A percentile compares a stretch with the other conserved stretches of the same genome.
Evolutionary conservation across 129 eudicot genomes (phyloP).

Genomic region (Erigeron canadensis): DNA sequence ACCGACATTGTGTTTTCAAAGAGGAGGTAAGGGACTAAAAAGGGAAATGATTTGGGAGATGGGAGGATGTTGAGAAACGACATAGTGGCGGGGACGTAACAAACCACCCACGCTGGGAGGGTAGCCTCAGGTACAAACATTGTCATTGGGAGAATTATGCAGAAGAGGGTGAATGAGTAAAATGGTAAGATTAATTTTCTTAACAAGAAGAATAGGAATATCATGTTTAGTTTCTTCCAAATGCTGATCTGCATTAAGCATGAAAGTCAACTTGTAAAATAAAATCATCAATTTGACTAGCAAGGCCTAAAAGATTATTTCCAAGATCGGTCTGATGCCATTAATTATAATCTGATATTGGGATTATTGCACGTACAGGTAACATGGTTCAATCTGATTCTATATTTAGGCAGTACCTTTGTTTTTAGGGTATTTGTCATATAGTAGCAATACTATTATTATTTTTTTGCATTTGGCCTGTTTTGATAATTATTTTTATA

Average conservation of each 20-base stretch:
- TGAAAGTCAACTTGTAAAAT: background rate
- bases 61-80: conserved; percentile 88
- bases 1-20: conserved; percentile 97
- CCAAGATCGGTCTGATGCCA: background rate
- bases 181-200: conserved; percentile 83
- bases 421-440: too few relatives aligned
- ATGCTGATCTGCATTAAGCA: conserved; percentile 71
- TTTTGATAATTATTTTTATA: too few relatives aligned
- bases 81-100: conserved; percentile 82
- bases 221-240: conserved; percentile 86
- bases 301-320: background rate
- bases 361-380: background rate
- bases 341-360: background rate
- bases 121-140: conserved; percentile 96
- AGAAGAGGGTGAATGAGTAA: conserved; percentile 88
- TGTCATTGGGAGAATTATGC: conserved; percentile 92
- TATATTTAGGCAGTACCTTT: background rate
- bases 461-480: too few relatives aligned
- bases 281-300: background rate
- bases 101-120: conserved; percentile 91
- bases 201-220: conserved; percentile 81
- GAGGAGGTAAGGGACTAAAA: conserved; percentile 85
- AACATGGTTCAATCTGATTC: background rate
- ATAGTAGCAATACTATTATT: too few relatives aligned
- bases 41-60: conserved; percentile 87